A percentile compares a stretch with the other conserved stretches of the same genome.
Evolutionary conservation across 768 basidiomycete species (phyloP).

Genomic region (Chlorophyllum brunneum): DNA sequence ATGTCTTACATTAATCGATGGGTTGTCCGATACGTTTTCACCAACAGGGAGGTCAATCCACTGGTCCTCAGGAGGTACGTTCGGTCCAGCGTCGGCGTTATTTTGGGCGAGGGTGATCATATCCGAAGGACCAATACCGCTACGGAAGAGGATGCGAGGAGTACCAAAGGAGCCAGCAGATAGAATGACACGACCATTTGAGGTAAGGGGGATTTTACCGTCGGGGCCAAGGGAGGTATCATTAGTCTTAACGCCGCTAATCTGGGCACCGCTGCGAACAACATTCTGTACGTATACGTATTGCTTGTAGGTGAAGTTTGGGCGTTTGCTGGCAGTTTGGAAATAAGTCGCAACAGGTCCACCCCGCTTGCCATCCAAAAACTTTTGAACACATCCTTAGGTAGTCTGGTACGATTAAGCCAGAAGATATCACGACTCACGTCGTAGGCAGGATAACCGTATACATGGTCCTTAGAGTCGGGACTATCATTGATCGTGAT

Average conservation of each 20-base stretch:
- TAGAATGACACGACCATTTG: constrained; percentile 57
- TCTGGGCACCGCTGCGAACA: constrained; percentile 50
- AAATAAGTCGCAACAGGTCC: constrained; percentile 61
- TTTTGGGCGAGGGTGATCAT: constrained; percentile 50
- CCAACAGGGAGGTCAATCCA: constrained; percentile 64
- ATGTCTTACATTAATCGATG: constrained; percentile 58
- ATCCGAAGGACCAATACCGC: constrained; percentile 58
- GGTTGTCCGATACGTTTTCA: constrained; percentile 50
- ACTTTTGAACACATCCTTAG: constrained; percentile 29
- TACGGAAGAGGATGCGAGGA: constrained; percentile 53
- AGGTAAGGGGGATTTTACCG: constrained; percentile 50
- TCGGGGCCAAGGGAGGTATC: constrained; percentile 52
- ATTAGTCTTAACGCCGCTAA: constrained; percentile 60
- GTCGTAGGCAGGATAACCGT: constrained; percentile 46
- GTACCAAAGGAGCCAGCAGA: constrained; percentile 56
- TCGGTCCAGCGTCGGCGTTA: constrained; percentile 38
- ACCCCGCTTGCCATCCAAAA: constrained; percentile 42
- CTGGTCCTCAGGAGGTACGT: constrained; percentile 42
- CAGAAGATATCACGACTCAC: constrained; percentile 22
- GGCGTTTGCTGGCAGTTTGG: constrained; percentile 46
- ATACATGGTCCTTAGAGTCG: constrained; percentile 55
- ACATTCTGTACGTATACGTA: constrained; percentile 50
- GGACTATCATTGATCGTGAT: constrained; percentile 55
- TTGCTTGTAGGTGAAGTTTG: constrained; percentile 48
- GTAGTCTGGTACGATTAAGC: neutral